Conservation (phyloP, 768 basidiomycete genomes). For the Collybia sordida region DNA sequence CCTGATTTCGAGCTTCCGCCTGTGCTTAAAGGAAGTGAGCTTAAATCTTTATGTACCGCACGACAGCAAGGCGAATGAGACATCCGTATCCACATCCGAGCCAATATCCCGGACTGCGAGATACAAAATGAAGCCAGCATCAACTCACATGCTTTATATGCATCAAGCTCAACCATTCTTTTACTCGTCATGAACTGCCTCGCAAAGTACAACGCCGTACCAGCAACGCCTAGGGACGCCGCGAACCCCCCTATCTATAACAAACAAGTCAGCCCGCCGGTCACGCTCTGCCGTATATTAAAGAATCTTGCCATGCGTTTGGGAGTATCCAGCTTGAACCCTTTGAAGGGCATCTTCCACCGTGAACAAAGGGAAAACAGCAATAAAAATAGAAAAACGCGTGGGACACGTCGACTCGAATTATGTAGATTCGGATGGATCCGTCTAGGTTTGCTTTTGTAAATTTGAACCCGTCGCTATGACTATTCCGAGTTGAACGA, state of each 20-base stretch:
- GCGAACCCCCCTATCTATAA: slow-evolving; percentile 27
- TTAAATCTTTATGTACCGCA: not conserved
- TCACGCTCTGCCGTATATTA: no score
- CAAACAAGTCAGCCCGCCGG: not conserved
- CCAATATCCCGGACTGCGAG: no score
- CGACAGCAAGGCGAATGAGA: not conserved
- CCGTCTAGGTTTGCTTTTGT: no score
- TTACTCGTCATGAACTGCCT: slow-evolving; percentile 30
- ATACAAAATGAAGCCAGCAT: no score
- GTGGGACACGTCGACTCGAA: no score
- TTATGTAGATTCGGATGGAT: no score
- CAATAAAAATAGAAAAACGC: no score
- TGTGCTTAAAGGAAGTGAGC: not conserved
- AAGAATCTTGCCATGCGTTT: slow-evolving; percentile 14
- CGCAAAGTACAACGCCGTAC: slow-evolving; percentile 30
- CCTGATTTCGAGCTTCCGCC: not conserved
- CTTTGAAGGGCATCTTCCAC: slow-evolving; percentile 6
- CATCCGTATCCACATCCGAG: no score
- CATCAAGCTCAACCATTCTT: slow-evolving; percentile 31
- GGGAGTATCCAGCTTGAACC: slow-evolving; percentile 17
- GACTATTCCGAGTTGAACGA: no score
- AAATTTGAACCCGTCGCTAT: no score
- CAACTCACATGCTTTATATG: slow-evolving; percentile 26
- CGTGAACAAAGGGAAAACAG: no score
- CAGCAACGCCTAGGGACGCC: slow-evolving; percentile 20